Evolutionary conservation across 305 asterid species (phyloP), one percentile per base, ranked within the genome.

Genomic region (Ilex paraguariensis): DNA sequence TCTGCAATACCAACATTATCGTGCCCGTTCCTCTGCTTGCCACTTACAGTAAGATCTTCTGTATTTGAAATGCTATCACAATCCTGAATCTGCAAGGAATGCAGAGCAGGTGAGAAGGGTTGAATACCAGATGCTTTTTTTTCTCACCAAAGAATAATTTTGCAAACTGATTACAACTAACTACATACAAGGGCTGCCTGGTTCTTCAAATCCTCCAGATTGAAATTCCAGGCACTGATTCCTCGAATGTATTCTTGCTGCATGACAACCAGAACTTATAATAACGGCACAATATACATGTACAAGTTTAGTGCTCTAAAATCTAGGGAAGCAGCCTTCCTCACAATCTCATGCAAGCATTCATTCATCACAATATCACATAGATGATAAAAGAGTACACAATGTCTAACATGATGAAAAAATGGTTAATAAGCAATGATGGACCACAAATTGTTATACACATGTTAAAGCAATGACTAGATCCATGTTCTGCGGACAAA

Each of bases 211-310:
- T 91, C 96, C 79, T 91, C 98, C 69, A 89, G 81, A 76, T 87
- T 85, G 82, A 91, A 91, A 74, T 91, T 91, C 97, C 98, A 91
- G 10, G 95, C 95, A 74, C 98, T 89, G 78, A 91, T 84, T 67
- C 98, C 98, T 73, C 98, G 88, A 61, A 91, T 91, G 70, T 91
- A 91, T 81, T 91, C 96, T 88, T 91, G 88, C 98, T 91, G 95
- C 86, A 65, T 28, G 67, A 66, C 54, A 57, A 51, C 39, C 73
- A 70, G 59, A 64, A 44, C 57, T 66, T 73, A 74, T 54, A 15
- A 52, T 67, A 56, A 4, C 0, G 42, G 6, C 0, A 36, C 9
- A 36, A 1, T 36, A 4, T 8, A 36, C 0, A 21, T 21, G 28
- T 21, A 21, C 28, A 21, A 36, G 9, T 36, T 36, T 36, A 4